phyloP scores from a whole-genome alignment of 805 yeast species.

The Teunomyces gatunensis region DNA sequence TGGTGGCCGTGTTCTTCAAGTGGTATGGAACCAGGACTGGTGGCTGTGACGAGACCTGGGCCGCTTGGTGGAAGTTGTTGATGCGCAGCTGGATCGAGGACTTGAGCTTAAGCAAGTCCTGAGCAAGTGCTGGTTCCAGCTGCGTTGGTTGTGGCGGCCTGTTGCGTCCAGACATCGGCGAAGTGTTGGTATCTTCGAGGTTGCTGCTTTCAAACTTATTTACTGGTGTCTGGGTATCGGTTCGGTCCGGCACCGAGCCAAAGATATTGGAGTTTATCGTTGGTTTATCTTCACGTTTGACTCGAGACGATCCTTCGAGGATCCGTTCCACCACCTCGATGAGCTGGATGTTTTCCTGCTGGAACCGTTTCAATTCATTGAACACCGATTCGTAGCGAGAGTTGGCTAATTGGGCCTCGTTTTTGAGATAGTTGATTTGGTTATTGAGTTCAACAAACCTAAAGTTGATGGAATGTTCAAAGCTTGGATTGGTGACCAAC shows the following conservation, averaged over 20 bases:
- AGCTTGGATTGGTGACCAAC: slow-evolving; percentile 11
- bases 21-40: slow-evolving; percentile 9
- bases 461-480: slow-evolving; percentile 19
- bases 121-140: background rate
- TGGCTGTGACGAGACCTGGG: background rate
- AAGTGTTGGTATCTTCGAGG: slow-evolving; percentile 10
- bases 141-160: slow-evolving; percentile 1
- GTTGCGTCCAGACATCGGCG: slow-evolving; percentile 13
- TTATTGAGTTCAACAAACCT: slow-evolving; percentile 38
- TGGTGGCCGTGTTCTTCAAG: slow-evolving; percentile 4
- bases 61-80: slow-evolving; percentile 1
- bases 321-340: slow-evolving; percentile 44
- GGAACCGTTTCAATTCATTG: slow-evolving; percentile 48
- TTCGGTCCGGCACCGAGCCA: slow-evolving; percentile 17
- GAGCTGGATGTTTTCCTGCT: slow-evolving; percentile 51
- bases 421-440: slow-evolving; percentile 34
- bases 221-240: slow-evolving; percentile 26
- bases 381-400: slow-evolving; percentile 46
- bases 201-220: slow-evolving; percentile 5
- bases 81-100: slow-evolving; percentile 7
- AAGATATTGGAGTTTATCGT: slow-evolving; percentile 8
- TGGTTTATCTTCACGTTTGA: slow-evolving; percentile 7
- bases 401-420: slow-evolving; percentile 42
- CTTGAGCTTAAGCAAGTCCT: slow-evolving; percentile 9
- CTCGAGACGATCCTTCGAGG: slow-evolving; percentile 1